These are phyloP conservation scores for Medicago ruthenica DNA, from an alignment of 306 rosid genomes.

Conservation along the genomic window DNA sequence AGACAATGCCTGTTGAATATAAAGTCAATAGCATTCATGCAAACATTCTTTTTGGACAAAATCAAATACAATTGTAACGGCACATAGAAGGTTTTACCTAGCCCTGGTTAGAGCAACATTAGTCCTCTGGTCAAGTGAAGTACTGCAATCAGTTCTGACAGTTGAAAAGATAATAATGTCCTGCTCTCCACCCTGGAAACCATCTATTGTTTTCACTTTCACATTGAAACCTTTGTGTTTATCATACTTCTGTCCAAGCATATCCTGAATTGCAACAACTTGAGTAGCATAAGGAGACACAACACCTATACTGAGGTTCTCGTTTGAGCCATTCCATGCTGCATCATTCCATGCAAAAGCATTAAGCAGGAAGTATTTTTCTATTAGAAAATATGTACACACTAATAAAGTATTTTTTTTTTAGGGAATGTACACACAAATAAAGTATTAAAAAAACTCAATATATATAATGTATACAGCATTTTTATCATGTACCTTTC, in stretches of 20 bases:
- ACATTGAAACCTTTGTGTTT: conserved; percentile 58
- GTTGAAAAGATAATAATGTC: conserved; percentile 77
- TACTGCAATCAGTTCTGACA: conserved; percentile 54
- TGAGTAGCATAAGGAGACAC: conserved; percentile 88
- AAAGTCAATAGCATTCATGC: neutral
- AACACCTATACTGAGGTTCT: conserved; percentile 61
- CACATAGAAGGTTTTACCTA: conserved; percentile 50
- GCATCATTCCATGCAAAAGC: conserved; percentile 13
- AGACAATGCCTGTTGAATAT: conserved; percentile 61
- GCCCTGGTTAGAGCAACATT: conserved; percentile 91
- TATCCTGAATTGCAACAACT: conserved; percentile 60
- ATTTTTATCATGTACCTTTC: neutral
- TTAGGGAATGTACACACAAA: neutral
- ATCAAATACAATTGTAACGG: neutral
- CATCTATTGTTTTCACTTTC: conserved; percentile 74
- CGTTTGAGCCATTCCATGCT: conserved; percentile 57
- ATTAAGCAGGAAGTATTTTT: neutral
- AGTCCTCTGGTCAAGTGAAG: conserved; percentile 58
- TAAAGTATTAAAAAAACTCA: neutral
- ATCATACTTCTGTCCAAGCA: conserved; percentile 54
- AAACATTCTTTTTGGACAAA: neutral
- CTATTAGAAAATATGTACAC: neutral
- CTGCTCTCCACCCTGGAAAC: conserved; percentile 81
- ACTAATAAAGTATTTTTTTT: neutral
- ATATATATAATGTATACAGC: neutral